Base-by-base conservation (phyloP, 805 yeast species). In the Starmerella apis region DNA sequence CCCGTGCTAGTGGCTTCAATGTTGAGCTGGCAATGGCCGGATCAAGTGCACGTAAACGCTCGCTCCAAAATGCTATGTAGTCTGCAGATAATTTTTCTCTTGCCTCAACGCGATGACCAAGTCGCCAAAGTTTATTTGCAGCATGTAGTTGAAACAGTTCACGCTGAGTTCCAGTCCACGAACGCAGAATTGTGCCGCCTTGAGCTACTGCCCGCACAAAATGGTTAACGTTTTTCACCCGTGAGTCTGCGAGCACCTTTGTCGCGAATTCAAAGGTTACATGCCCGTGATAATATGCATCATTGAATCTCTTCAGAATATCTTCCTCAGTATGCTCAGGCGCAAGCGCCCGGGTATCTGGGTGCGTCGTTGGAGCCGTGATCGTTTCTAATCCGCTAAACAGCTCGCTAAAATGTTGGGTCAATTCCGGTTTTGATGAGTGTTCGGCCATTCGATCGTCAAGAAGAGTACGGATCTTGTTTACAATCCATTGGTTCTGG, bases 101-200 rank as follows among this genome's bases (percentile, higher is more conserved):
- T 19, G 66, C 62, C 30, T 37, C 54, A 4, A 23, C 50, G 13
- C 52, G 37, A 11, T 49, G 33, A 23, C 58, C 56, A 22, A 57
- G 50, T 11, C 48, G 32, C 64, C 64, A 62, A 38, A 54, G 55
- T 43, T 59, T 59, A 43, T 63, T 62, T 1, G 65, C 62, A 4
- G 57, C 54, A 31, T 57, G 60, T 27, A 63, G 49, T 31, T 54
- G 52, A 48, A 63, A 60, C n/a, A 53, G 50, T 30, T 54, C 56
- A 31, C 53, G 51, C 39, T 61, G 63, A 8, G 48, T 39, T 5
- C 14, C 33, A 11, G 61, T 31, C 65, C 65, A 62, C 27, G 46
- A 27, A 22, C 50, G 30, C 27, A 59, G 48, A 10, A 62, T 56
- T 23, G 60, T 56, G 24, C 64, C 64, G 6, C 62, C 62, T n/a